Conservation (phyloP, 73 alveolate species). For the Paramecium sexaurelia region DNA sequence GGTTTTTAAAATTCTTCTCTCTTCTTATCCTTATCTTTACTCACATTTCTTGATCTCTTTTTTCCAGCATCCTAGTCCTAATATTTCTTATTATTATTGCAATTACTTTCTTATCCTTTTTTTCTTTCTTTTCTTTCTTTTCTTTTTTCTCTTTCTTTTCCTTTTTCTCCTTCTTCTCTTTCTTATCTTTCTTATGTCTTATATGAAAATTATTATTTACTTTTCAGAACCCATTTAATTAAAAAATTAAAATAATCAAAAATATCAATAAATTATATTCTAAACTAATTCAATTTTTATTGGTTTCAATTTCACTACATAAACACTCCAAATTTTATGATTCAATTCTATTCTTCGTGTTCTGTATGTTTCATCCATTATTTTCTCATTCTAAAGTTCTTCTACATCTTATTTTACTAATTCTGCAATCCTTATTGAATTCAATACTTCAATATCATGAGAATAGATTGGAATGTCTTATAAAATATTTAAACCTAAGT, state of each 20-base stretch:
- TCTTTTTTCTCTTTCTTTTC: constrained; percentile 53
- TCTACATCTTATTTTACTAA: not conserved
- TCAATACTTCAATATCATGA: not conserved
- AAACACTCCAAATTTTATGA: not conserved
- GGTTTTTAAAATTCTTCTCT: constrained; percentile 45
- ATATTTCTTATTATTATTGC: not conserved
- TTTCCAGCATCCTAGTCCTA: not conserved
- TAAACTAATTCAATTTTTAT: not conserved
- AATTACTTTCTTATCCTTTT: constrained; percentile 37
- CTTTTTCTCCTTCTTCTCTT: constrained; percentile 1
- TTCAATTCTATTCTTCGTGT: not conserved
- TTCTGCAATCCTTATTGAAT: not conserved
- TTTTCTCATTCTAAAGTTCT: not conserved
- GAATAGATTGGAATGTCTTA: constrained; percentile 33
- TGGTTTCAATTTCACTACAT: not conserved
- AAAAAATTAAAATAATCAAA: not conserved
- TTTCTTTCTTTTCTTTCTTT: constrained; percentile 61
- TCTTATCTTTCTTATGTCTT: constrained; percentile 5
- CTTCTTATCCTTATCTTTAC: constrained; percentile 41
- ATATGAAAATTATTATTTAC: not conserved
- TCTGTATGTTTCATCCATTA: not conserved
- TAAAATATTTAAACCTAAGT: not conserved
- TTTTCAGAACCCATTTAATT: constrained; percentile 2
- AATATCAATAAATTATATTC: not conserved
- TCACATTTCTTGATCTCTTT: constrained; percentile 36